phyloP scores from a whole-genome alignment of 441 rosid species.

The Caryocar brasiliense region DNA sequence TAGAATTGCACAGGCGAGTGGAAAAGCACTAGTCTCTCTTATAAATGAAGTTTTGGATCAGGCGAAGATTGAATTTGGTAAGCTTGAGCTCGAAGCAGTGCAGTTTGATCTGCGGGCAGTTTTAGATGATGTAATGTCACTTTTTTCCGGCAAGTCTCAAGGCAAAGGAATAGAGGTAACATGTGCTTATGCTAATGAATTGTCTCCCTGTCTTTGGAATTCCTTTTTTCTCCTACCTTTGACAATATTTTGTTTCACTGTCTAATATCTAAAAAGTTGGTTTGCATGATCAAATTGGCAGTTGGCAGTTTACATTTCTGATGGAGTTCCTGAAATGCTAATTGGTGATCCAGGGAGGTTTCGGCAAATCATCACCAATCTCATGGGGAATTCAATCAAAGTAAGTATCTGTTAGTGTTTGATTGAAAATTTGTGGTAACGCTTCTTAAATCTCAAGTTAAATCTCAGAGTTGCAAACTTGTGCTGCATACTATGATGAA shows the following conservation, averaged over 20 bases:
- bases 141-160: constrained; percentile 78
- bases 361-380: constrained; percentile 83
- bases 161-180: constrained; percentile 83
- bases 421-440: neutral
- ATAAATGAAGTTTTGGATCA: constrained; percentile 91
- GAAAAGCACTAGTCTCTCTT: constrained; percentile 78
- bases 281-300: constrained; percentile 25
- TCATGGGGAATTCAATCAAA: constrained; percentile 92
- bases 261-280: constrained; percentile 9
- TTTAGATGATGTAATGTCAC: constrained; percentile 79
- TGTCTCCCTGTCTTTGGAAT: neutral
- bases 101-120: constrained; percentile 67
- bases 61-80: constrained; percentile 92
- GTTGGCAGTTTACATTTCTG: constrained; percentile 83
- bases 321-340: constrained; percentile 62
- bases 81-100: constrained; percentile 83
- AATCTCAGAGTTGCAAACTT: neutral
- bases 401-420: constrained; percentile 31
- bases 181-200: neutral
- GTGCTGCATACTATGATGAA: no score
- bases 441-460: neutral
- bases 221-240: neutral
- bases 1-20: constrained; percentile 84
- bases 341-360: constrained; percentile 88
- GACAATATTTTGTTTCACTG: neutral